Conservation (phyloP, 1,284 basidiomycete species). For the Microbotryum lychnidis-dioicae region DNA sequence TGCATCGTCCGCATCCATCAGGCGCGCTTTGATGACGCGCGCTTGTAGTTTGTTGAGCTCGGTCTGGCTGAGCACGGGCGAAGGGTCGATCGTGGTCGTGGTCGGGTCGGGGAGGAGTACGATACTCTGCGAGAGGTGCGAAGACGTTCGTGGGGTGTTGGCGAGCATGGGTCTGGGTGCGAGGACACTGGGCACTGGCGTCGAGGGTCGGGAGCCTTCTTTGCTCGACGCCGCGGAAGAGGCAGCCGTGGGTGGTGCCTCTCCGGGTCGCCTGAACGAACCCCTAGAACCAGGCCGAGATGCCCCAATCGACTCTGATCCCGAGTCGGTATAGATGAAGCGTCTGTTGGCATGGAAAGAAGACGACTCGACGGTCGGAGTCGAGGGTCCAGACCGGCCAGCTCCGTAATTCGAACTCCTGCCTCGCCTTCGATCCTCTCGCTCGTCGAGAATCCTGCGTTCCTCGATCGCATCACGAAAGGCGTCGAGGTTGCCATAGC, state of each 20-base stretch:
- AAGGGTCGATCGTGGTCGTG: constrained; percentile 5
- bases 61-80: constrained; percentile 42
- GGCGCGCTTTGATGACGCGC: constrained; percentile 79
- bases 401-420: constrained; percentile 44
- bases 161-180: constrained; percentile 52
- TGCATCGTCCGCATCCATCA: constrained; percentile 61
- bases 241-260: constrained; percentile 25
- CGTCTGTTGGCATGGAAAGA: constrained; percentile 43
- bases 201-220: constrained; percentile 40
- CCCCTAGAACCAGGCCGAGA: constrained; percentile 41
- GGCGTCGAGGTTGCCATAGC: constrained; percentile 73
- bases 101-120: constrained; percentile 24
- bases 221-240: constrained; percentile 22
- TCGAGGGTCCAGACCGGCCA: constrained; percentile 36
- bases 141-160: constrained; percentile 11
- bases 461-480: constrained; percentile 86
- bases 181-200: constrained; percentile 81
- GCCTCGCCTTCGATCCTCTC: constrained; percentile 42
- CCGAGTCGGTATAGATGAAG: constrained; percentile 23
- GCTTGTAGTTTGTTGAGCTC: constrained; percentile 90
- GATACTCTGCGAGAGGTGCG: constrained; percentile 25
- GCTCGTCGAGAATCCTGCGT: constrained; percentile 70
- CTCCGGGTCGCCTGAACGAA: constrained; percentile 70
- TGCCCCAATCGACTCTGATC: too few species aligned
- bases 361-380: constrained; percentile 15